Conservation (phyloP, 2,329 filamentous ascomycete species). For the Paecilomyces fulvus region DNA sequence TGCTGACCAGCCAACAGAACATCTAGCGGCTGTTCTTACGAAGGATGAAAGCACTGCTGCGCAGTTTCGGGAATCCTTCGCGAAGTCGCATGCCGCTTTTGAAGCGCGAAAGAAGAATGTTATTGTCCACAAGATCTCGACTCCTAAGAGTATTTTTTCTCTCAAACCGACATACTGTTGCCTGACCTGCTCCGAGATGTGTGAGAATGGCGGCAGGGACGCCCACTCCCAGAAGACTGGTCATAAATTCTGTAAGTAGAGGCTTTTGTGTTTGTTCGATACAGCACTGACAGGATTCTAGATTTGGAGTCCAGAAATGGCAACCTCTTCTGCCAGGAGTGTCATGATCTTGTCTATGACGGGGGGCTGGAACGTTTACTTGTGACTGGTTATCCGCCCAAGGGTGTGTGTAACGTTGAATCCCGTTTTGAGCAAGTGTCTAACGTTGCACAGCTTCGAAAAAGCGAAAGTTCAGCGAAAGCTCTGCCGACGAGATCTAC, state of each 20-base stretch:
- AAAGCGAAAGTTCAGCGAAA: slow-evolving; percentile 29
- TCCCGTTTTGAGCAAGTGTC: not conserved
- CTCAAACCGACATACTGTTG: slow-evolving; percentile 34
- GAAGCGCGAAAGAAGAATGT: not conserved
- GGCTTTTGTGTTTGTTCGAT: not conserved
- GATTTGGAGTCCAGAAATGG: slow-evolving; percentile 35
- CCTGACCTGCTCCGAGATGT: slow-evolving; percentile 27
- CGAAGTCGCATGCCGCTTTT: slow-evolving; percentile 14
- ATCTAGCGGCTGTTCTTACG: slow-evolving; percentile 26
- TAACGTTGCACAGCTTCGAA: slow-evolving; percentile 14
- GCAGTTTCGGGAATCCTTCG: slow-evolving; percentile 27
- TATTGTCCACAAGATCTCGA: not conserved
- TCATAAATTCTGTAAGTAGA: slow-evolving; percentile 32
- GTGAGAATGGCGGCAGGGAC: slow-evolving; percentile 21
- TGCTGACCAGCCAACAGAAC: slow-evolving; percentile 23
- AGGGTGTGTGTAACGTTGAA: slow-evolving; percentile 10
- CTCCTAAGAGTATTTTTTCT: slow-evolving; percentile 16
- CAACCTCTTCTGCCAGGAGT: slow-evolving; percentile 31
- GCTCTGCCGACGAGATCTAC: slow-evolving; percentile 62
- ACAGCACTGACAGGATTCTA: slow-evolving; percentile 11
- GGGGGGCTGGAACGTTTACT: slow-evolving; percentile 27
- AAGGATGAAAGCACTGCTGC: slow-evolving; percentile 23
- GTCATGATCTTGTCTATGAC: slow-evolving; percentile 36
- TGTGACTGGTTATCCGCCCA: slow-evolving; percentile 11
- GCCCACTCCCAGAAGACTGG: slow-evolving; percentile 29